Base-by-base conservation (phyloP, 805 yeast species). In the Yamadazyma takamatsuzukensis region DNA sequence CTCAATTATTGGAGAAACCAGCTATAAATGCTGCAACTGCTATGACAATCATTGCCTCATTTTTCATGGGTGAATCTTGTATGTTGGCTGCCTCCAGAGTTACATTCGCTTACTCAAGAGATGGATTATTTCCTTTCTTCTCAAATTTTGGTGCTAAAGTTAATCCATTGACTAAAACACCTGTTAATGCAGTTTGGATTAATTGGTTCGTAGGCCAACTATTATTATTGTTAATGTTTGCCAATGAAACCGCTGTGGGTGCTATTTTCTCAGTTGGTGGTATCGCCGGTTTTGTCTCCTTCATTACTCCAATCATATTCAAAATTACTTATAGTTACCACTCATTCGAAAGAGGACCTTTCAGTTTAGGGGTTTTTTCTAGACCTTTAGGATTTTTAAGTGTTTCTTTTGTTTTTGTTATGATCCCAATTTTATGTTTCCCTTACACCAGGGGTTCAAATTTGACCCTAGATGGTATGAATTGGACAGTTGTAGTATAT, bases 261-360 rank as follows among this genome's bases (percentile, higher is more conserved):
- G 87, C 87, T 26, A 78, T 79, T 39, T 80, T 80, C 59, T 77
- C 84, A 2, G 83, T 80, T 29, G 83, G 84, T 19, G 85, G 84
- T 27, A 78, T 80, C 47, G 74, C 82, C 10, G 75, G 82, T 0
- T 78, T 78, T 47, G 68, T 80, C 37, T 79, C 86, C 3, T 80
- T 80, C 56, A 68, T 75, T n/a, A 61, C 76, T 44, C 87, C 87
- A 9, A 74, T 79, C 13, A 47, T 75, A 6, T 65, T 80, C 37
- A 74, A 77, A 49, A 71, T 76, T 45, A 71, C 80, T 4, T 73
- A 70, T 46, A 70, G 78, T 3, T 56, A 72, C 36, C 59, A 68
- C 23, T 55, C 63, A 1, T 80, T 80, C 60, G 59, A 59, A 41
- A 76, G 74, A 2, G 87, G 87, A 3, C 86, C 86, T 4, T 79